These are phyloP conservation scores for Plectranthus barbatus DNA, from an alignment of 257 asterid species.

Conservation along the genomic window DNA sequence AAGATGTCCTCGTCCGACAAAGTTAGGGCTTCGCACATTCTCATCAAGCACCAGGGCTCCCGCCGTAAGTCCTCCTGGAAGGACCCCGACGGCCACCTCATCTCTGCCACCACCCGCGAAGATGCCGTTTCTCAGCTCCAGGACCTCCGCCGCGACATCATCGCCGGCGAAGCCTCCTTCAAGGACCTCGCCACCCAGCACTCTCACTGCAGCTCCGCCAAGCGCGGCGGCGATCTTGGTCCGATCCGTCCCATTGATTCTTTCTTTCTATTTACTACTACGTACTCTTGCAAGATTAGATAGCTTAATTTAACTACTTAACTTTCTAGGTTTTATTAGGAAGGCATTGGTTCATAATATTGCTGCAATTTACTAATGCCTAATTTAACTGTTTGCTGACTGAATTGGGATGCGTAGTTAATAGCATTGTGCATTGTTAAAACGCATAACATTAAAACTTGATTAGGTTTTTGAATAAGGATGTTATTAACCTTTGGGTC, in stretches of 20 bases:
- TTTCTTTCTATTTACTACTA: not conserved
- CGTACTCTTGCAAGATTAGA: too few relatives aligned
- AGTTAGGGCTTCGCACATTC: slow-evolving; percentile 85
- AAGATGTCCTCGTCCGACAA: slow-evolving; percentile 70
- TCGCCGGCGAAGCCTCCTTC: slow-evolving; percentile 62
- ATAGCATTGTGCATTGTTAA: too few relatives aligned
- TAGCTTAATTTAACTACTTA: too few relatives aligned
- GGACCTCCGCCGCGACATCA: slow-evolving; percentile 51
- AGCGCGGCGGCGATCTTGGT: slow-evolving; percentile 98
- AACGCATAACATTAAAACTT: not conserved
- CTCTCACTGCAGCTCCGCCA: slow-evolving; percentile 94
- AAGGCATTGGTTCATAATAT: too few relatives aligned
- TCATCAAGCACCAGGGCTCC: slow-evolving; percentile 91
- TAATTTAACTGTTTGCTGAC: not conserved
- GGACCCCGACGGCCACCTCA: slow-evolving; percentile 78
- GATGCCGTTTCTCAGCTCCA: slow-evolving; percentile 69
- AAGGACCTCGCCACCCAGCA: slow-evolving; percentile 53
- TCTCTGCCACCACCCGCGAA: slow-evolving; percentile 68
- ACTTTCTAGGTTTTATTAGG: too few relatives aligned
- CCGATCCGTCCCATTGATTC: slow-evolving; percentile 7
- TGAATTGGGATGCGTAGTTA: too few relatives aligned
- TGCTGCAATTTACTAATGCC: too few relatives aligned
- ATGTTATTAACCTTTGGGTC: not conserved
- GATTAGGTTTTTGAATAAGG: not conserved
- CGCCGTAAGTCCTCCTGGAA: slow-evolving; percentile 96